Percentiles rank a stretch among this genome's conserved stretches.
Conservation (phyloP, 2,329 filamentous ascomycete genomes). For the Trichoderma citrinoviride region DNA sequence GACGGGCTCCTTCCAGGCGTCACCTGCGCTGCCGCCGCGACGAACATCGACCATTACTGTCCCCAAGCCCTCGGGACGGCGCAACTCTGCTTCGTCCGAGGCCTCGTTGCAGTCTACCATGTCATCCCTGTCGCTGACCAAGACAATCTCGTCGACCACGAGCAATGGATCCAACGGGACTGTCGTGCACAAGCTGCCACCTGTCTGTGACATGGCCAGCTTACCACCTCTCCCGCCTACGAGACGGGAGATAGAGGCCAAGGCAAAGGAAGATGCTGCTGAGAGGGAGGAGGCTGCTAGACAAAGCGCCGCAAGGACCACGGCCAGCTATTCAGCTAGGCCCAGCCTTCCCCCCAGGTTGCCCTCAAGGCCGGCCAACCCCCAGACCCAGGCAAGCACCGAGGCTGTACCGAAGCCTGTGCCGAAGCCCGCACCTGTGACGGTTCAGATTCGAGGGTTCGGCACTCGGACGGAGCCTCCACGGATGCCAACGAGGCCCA, state of each 20-base stretch:
- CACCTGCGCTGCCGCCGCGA: constrained; percentile 52
- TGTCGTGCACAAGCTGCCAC: constrained; percentile 51
- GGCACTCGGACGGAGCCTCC: constrained; percentile 21
- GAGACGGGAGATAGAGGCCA: constrained; percentile 51
- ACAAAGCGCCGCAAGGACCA: constrained; percentile 6
- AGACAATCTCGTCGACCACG: constrained; percentile 46
- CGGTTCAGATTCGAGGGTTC: constrained; percentile 28
- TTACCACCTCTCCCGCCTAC: constrained; percentile 58
- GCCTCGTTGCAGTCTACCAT: constrained; percentile 53
- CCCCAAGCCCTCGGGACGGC: constrained; percentile 41
- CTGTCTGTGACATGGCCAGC: constrained; percentile 54
- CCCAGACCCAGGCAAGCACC: constrained; percentile 25
- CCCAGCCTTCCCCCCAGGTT: constrained; percentile 50
- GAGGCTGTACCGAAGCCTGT: not conserved
- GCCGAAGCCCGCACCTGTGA: constrained; percentile 5
- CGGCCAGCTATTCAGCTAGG: constrained; percentile 26
- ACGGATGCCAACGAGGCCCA: constrained; percentile 17
- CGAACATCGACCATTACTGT: constrained; percentile 44
- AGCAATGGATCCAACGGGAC: constrained; percentile 47
- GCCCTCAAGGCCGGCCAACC: constrained; percentile 48
- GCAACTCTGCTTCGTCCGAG: constrained; percentile 58
- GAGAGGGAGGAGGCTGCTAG: constrained; percentile 19
- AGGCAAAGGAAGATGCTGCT: constrained; percentile 15
- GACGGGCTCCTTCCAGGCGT: constrained; percentile 33
- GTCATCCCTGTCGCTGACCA: constrained; percentile 51